Conservation (phyloP, 75 land plant species). For the Cunninghamia lanceolata region DNA sequence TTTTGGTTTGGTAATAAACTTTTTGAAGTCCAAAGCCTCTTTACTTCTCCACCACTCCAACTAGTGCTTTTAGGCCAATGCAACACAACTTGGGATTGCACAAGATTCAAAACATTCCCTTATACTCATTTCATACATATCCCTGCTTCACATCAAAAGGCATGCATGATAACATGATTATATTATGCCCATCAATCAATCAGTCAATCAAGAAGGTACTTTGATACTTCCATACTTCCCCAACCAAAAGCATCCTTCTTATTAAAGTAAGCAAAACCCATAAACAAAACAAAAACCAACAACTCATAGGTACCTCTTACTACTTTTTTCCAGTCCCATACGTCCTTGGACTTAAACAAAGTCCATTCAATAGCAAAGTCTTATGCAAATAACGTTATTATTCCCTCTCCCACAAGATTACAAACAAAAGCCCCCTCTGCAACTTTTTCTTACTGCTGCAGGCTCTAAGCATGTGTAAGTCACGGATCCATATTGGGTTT, state of each 20-base stretch:
- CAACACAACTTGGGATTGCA: not conserved
- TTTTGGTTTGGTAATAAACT: no score
- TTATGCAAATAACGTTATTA: not conserved
- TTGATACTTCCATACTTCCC: not conserved
- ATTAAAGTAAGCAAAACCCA: not conserved
- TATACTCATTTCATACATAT: not conserved
- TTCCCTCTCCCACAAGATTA: not conserved
- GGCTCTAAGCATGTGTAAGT: not conserved
- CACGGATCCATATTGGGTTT: not conserved
- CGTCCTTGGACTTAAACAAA: no score
- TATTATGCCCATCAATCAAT: not conserved
- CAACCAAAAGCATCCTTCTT: not conserved
- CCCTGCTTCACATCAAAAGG: not conserved
- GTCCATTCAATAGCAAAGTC: no score
- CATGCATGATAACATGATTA: not conserved
- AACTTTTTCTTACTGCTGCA: not conserved
- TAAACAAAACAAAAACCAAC: not conserved
- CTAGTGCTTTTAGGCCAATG: not conserved
- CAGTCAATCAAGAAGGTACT: not conserved
- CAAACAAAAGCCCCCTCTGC: not conserved
- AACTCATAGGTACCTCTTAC: not conserved
- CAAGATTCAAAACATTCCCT: not conserved
- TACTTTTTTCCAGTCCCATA: not conserved
- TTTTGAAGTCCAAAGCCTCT: not conserved
- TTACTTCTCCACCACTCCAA: not conserved